Evolutionary conservation across 768 basidiomycete species (phyloP), one percentile per base, ranked within the genome.

Genomic region (Boletus rubropictus): DNA sequence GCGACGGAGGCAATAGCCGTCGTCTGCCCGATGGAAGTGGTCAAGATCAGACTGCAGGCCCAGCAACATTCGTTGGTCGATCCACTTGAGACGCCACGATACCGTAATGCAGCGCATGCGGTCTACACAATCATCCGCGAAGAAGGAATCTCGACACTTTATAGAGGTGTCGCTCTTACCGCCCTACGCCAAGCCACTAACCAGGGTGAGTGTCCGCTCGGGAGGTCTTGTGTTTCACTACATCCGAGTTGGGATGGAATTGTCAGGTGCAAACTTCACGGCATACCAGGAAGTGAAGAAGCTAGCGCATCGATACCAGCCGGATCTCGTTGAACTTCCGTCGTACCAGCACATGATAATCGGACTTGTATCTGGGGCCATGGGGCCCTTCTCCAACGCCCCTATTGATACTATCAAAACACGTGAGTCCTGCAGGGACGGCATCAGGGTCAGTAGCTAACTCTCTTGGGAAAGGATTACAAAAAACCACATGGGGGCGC

Each of bases 1-100:
- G 85, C 85, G n/a, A 89, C 92, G 1, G 96, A 98, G 69, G 96
- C 94, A 2, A 80, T 99, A 15, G 75, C 82, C 14, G 91, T 99
- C 37, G 96, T 99, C 10, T 95, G 89, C 37, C 96, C 96, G 0
- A 98, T 99, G 96, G 96, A 99, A 64, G 96, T 98, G 17, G 89
- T 99, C 64, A 98, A 98, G 76, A 98, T 99, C 62, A 81, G 96
- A 22, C 71, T 99, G 58, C 96, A 99, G 69, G 95, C 96, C 3
- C 96, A 99, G 62, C 86, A 89, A 61, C 96, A 98, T 67, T 98
- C 95, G 18, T 75, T 99, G 39, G 90, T 93, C 7, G 96, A 99
- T 67, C 96, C 96, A 29, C 69, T 95, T 44, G 96, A 99, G 61
- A 74, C 80, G 14, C 96, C 96, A 4, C 79, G 87, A 66, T 99